Conservation (phyloP, 345 rosid genomes). For the Stellera chamaejasme region DNA sequence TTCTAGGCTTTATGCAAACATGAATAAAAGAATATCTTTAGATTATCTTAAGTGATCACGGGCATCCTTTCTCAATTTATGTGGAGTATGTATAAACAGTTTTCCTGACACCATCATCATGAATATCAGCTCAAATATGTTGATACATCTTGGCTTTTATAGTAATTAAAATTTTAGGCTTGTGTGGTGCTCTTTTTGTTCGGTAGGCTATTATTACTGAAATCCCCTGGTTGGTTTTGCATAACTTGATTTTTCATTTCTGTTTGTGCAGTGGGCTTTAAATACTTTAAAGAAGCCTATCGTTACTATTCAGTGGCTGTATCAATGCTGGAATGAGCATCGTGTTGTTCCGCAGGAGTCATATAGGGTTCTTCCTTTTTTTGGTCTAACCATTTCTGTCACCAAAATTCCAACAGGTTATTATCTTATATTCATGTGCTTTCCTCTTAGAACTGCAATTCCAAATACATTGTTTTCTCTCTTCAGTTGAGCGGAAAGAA, state of each 20-base stretch:
- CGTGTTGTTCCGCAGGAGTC: slow-evolving; percentile 88
- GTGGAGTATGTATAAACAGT: too few relatives aligned
- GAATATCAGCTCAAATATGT: too few relatives aligned
- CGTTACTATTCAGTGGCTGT: slow-evolving; percentile 71
- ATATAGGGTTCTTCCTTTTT: slow-evolving; percentile 84
- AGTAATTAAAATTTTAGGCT: too few relatives aligned
- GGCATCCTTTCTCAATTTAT: too few relatives aligned
- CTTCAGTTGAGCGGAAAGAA: slow-evolving; percentile 72
- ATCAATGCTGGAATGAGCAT: slow-evolving; percentile 88
- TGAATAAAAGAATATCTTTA: too few relatives aligned
- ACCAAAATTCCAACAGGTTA: slow-evolving; percentile 75
- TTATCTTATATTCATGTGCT: slow-evolving; percentile 9
- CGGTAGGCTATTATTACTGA: slow-evolving; percentile 16
- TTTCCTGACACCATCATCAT: too few relatives aligned
- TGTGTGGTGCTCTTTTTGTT: neutral
- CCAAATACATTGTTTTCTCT: slow-evolving; percentile 20
- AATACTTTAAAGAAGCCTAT: slow-evolving; percentile 71
- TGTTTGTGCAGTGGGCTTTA: slow-evolving; percentile 74
- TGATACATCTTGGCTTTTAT: too few relatives aligned
- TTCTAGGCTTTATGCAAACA: too few relatives aligned
- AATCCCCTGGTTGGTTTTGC: slow-evolving; percentile 1
- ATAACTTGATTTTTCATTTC: slow-evolving; percentile 7
- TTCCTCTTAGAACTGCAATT: slow-evolving; percentile 13
- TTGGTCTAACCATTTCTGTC: slow-evolving; percentile 75
- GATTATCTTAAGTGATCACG: too few relatives aligned